Conservation (phyloP, 1,139 yeast species). For the Wickerhamiella infanticola region DNA sequence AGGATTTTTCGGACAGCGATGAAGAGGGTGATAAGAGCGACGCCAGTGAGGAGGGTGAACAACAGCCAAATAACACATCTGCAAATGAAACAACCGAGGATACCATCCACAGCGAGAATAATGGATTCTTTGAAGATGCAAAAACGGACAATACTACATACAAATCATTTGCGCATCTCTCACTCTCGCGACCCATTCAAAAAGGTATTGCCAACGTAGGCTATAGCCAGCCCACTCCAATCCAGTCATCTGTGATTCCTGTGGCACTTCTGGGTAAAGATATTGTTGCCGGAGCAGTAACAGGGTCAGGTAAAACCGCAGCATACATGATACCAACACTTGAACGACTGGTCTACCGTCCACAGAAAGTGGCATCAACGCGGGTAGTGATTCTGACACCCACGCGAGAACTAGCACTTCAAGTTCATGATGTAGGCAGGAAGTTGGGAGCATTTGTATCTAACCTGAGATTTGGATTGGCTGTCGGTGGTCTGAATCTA, state of each 20-base stretch:
- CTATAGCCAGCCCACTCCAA: slow-evolving; percentile 76
- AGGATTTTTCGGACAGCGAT: slow-evolving; percentile 26
- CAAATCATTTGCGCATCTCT: slow-evolving; percentile 55
- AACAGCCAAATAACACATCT: slow-evolving; percentile 21
- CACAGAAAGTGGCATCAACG: slow-evolving; percentile 70
- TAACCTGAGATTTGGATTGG: slow-evolving; percentile 71
- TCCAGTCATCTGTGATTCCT: slow-evolving; percentile 88
- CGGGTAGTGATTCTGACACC: slow-evolving; percentile 86
- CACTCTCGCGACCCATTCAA: slow-evolving; percentile 77
- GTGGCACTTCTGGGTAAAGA: slow-evolving; percentile 85
- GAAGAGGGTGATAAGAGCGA: slow-evolving; percentile 21
- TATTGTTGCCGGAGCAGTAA: slow-evolving; percentile 97
- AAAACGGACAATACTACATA: slow-evolving; percentile 30
- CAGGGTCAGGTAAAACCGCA: slow-evolving; percentile 99
- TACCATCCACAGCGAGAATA: slow-evolving; percentile 40
- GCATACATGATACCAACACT: slow-evolving; percentile 93
- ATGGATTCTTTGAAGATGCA: slow-evolving; percentile 17
- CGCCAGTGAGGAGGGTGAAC: slow-evolving; percentile 22
- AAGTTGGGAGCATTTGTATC: slow-evolving; percentile 64
- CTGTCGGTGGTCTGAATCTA: slow-evolving; percentile 93
- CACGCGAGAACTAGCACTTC: slow-evolving; percentile 95
- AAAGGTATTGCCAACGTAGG: slow-evolving; percentile 71
- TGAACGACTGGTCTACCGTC: slow-evolving; percentile 80
- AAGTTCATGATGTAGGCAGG: slow-evolving; percentile 85
- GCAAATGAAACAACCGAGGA: slow-evolving; percentile 43